These are phyloP conservation scores for Blastocystis sp. DNA, from an alignment of 352 stramenopile genomes.

Conservation along the genomic window DNA sequence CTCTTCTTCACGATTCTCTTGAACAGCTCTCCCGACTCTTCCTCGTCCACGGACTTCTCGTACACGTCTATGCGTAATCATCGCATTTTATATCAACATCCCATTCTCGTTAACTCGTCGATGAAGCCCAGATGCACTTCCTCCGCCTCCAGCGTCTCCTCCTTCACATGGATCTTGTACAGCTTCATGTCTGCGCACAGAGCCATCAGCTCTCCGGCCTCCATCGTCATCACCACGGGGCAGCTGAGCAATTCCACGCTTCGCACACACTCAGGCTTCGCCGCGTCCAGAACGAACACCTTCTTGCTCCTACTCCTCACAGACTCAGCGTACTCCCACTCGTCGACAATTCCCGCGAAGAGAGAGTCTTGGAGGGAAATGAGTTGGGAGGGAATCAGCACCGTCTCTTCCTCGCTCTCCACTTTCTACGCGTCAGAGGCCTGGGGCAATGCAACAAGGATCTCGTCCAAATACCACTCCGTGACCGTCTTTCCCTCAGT, in stretches of 20 bases:
- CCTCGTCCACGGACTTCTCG: constrained; percentile 52
- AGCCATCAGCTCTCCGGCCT: not conserved
- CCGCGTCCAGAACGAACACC: constrained; percentile 11
- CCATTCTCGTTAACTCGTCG: not conserved
- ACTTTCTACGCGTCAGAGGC: not conserved
- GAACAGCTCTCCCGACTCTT: constrained; percentile 65
- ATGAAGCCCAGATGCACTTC: not conserved
- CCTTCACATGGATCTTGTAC: constrained; percentile 27
- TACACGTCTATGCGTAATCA: constrained; percentile 19
- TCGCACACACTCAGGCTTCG: not conserved
- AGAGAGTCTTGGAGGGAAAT: not conserved
- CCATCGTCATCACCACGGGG: constrained; percentile 15
- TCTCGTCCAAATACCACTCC: constrained; percentile 48
- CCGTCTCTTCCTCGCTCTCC: constrained; percentile 51
- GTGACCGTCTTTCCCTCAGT: not conserved
- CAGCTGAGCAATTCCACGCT: not conserved
- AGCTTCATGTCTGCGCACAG: constrained; percentile 2
- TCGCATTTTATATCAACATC: not conserved
- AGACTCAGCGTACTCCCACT: not conserved
- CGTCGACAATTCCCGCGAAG: constrained; percentile 33
- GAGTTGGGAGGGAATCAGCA: constrained; percentile 51
- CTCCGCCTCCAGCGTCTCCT: not conserved
- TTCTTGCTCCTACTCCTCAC: not conserved
- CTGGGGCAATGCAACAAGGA: not conserved
- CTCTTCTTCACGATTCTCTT: constrained; percentile 50